A percentile compares a stretch with the other conserved stretches of the same genome.
phyloP scores from a whole-genome alignment of 2,329 filamentous ascomycete genomes.

The Curvularia verruculosa region DNA sequence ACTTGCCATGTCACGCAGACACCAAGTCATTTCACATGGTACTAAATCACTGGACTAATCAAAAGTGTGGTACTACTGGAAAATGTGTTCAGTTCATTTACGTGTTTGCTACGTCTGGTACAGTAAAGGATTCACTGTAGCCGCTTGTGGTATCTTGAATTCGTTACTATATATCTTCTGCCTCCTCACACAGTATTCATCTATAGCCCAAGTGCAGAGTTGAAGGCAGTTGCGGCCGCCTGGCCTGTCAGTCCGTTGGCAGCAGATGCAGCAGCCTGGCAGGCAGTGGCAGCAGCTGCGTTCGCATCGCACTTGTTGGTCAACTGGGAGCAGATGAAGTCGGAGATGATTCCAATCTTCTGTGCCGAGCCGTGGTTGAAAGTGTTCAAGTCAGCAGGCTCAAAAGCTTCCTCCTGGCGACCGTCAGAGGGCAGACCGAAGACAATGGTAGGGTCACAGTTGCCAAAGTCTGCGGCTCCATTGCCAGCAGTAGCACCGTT shows the following conservation, averaged over 20 bases:
- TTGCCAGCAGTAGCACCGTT: neutral
- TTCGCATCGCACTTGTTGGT: slow-evolving; percentile 35
- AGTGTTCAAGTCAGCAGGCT: slow-evolving; percentile 49
- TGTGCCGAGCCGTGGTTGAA: slow-evolving; percentile 62
- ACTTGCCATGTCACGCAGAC: neutral
- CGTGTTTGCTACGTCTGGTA: neutral
- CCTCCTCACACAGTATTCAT: neutral
- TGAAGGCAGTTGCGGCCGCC: slow-evolving; percentile 40
- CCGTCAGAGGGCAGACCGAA: slow-evolving; percentile 59
- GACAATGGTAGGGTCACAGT: slow-evolving; percentile 57
- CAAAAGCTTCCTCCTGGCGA: slow-evolving; percentile 53
- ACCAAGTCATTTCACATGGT: neutral
- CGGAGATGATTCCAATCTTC: slow-evolving; percentile 56
- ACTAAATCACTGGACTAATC: neutral
- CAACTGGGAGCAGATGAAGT: slow-evolving; percentile 57
- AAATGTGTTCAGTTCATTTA: neutral
- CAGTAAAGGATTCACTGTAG: neutral
- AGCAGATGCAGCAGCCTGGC: slow-evolving; percentile 29
- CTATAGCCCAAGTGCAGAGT: slow-evolving; percentile 35
- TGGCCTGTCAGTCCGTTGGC: slow-evolving; percentile 29
- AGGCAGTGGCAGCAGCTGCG: slow-evolving; percentile 27
- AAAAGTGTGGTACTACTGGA: neutral
- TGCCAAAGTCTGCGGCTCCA: slow-evolving; percentile 48
- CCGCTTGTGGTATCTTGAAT: neutral
- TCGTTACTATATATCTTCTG: neutral